Conservation (phyloP, 176 grass and related monocot species). For the Phoenix roebelenii region DNA sequence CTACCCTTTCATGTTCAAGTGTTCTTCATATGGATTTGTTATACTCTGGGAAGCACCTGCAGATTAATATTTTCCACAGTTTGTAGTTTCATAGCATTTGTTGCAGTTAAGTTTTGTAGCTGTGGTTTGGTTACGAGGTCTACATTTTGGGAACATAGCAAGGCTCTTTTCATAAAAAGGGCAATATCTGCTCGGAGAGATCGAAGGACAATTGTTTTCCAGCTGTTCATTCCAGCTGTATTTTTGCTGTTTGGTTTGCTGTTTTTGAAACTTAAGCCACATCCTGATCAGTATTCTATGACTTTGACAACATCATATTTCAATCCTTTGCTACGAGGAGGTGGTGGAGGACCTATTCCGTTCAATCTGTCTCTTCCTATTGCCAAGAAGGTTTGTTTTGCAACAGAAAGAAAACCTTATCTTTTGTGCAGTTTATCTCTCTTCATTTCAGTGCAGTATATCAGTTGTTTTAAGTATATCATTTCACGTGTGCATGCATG, state of each 20-base stretch:
- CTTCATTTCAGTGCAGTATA: too few species aligned
- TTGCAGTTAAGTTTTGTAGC: constrained; percentile 22
- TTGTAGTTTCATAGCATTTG: constrained; percentile 12
- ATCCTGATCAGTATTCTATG: constrained; percentile 36
- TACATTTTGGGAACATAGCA: constrained; percentile 35
- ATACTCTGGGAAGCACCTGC: constrained; percentile 15
- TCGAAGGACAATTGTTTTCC: constrained; percentile 33
- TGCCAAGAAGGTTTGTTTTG: constrained; percentile 28
- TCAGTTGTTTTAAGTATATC: too few species aligned
- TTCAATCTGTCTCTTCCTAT: constrained; percentile 38
- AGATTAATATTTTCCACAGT: constrained; percentile 24
- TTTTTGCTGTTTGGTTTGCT: constrained; percentile 35
- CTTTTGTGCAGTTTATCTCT: too few species aligned
- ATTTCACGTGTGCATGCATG: too few species aligned
- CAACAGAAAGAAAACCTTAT: too few species aligned
- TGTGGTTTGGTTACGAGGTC: constrained; percentile 23
- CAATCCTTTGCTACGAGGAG: constrained; percentile 36
- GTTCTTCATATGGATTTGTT: constrained; percentile 21
- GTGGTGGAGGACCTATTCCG: constrained; percentile 37
- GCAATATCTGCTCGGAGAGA: constrained; percentile 32
- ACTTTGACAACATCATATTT: constrained; percentile 41
- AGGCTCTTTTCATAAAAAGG: constrained; percentile 36
- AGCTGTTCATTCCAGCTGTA: constrained; percentile 34
- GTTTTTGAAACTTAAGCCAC: constrained; percentile 37
- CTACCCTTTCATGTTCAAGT: constrained; percentile 1